Evolutionary conservation across 768 basidiomycete genomes (phyloP).

Genomic region (Obba rivulosa): DNA sequence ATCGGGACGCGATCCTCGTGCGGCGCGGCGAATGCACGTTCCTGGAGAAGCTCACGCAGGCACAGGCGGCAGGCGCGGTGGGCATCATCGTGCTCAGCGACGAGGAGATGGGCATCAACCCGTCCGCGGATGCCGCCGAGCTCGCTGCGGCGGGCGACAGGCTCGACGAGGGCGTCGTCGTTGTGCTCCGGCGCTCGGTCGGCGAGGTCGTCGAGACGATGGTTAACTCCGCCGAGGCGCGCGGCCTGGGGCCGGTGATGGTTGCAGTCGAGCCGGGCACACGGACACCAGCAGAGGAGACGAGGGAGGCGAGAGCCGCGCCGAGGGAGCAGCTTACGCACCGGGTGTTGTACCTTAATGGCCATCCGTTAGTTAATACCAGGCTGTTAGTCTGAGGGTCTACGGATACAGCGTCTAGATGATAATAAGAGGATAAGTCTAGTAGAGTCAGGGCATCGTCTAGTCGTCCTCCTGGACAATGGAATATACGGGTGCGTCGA

Average conservation of each 20-base stretch:
- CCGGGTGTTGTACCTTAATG: conserved; percentile 70
- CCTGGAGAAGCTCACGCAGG: conserved; percentile 71
- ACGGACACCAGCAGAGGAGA: conserved; percentile 10
- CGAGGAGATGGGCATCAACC: conserved; percentile 56
- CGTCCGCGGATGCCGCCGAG: conserved; percentile 57
- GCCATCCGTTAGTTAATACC: conserved; percentile 72
- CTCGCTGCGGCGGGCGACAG: conserved; percentile 46
- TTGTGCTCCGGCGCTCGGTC: conserved; percentile 49
- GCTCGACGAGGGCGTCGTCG: conserved; percentile 51
- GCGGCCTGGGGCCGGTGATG: conserved; percentile 43
- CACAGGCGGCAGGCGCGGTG: conserved; percentile 63
- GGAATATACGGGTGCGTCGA: conserved; percentile 86
- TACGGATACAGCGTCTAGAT: background rate
- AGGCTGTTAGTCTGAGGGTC: conserved; percentile 34
- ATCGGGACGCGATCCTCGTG: conserved; percentile 53
- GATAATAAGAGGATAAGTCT: background rate
- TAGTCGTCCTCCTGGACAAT: conserved; percentile 74
- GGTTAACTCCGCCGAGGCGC: conserved; percentile 44
- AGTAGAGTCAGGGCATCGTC: conserved; percentile 7
- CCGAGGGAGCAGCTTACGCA: conserved; percentile 31
- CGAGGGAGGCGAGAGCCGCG: conserved; percentile 18
- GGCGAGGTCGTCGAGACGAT: conserved; percentile 53
- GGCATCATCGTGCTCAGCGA: conserved; percentile 76
- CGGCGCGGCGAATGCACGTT: conserved; percentile 85
- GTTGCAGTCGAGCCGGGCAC: conserved; percentile 39